phyloP scores from a whole-genome alignment of 2,329 filamentous ascomycete genomes.

The Ophiosphaerella herpotricha region DNA sequence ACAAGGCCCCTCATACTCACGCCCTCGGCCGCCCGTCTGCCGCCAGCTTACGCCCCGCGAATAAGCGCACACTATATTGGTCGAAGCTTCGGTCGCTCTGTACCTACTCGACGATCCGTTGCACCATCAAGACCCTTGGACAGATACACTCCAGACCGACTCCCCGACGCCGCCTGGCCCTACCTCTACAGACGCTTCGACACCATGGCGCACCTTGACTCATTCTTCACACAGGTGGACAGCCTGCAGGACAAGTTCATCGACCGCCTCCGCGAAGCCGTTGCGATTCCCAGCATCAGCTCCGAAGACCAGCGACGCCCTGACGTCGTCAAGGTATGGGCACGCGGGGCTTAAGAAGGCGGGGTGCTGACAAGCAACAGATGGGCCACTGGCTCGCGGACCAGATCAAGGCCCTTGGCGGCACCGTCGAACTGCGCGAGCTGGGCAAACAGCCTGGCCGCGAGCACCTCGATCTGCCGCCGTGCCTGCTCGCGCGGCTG shows the following conservation, averaged over 20 bases:
- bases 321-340: slow-evolving; percentile 77
- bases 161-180: slow-evolving; percentile 47
- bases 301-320: slow-evolving; percentile 85
- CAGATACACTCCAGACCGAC: slow-evolving; percentile 23
- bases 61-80: slow-evolving; percentile 32
- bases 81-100: slow-evolving; percentile 16
- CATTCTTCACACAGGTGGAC: slow-evolving; percentile 93
- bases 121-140: slow-evolving; percentile 13
- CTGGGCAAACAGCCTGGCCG: slow-evolving; percentile 92
- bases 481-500: slow-evolving; percentile 89
- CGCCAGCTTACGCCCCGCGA: slow-evolving; percentile 30
- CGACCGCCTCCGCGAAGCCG: slow-evolving; percentile 85
- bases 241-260: slow-evolving; percentile 79
- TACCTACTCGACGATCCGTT: slow-evolving; percentile 10
- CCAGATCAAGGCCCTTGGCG: slow-evolving; percentile 83
- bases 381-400: slow-evolving; percentile 91
- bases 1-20: slow-evolving; percentile 15
- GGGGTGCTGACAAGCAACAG: slow-evolving; percentile 39
- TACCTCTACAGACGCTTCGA: slow-evolving; percentile 53
- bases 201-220: slow-evolving; percentile 86
- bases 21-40: slow-evolving; percentile 39
- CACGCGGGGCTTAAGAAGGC: not conserved
- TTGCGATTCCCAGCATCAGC: slow-evolving; percentile 95
- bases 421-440: slow-evolving; percentile 81
- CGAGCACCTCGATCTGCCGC: slow-evolving; percentile 87